Evolutionary conservation across 495 filamentous ascomycete genomes (phyloP), one percentile per base, ranked within the genome.

Genomic region (Aspergillus baeticus): DNA sequence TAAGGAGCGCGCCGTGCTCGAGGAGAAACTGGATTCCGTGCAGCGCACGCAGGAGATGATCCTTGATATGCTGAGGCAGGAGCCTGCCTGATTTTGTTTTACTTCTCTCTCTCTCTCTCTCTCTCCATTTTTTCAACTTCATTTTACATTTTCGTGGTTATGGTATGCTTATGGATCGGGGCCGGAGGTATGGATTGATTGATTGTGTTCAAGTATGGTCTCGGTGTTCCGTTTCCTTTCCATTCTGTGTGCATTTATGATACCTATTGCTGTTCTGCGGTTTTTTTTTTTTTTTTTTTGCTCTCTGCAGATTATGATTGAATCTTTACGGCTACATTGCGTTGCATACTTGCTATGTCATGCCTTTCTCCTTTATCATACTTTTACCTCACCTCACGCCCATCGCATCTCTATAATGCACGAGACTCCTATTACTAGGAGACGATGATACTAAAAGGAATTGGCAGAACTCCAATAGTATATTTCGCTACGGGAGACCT

Each of bases 21-120:
- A 74, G 39, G 69, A 74, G 47, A 72, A 67, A 51, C 36, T 78
- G 34, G 74, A 76, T 58, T 65, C 71, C 23, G 62, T 78, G 34
- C 74, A 78, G 52, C 55, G 69, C 51, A 77, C 69, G 1, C 75
- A 78, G 51, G 69, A 78, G 38, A 70, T 78, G 69, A 78, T 78
- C 55, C 54, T 78, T 34, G 71, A 77, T 18, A 76, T 78, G 74
- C 53, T 78, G 48, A 66, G 71, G 57, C 75, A 76, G 60, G 69
- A 71, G 23, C 68, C 72, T 57, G 39, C 60, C 20, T 70, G 63
- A 68, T 59, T 34, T 61, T 29, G 35, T 38, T 36, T 20, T 23
- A 22, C 31, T 50, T 17, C 1, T 44, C 31, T 15, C 48, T 60
- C 39, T 51, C 14, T 29, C 29, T 55, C 43, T 54, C 26, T 15